Evolutionary conservation across 164 flowering plant species (phyloP).

Genomic region (Cinnamomum chago): DNA sequence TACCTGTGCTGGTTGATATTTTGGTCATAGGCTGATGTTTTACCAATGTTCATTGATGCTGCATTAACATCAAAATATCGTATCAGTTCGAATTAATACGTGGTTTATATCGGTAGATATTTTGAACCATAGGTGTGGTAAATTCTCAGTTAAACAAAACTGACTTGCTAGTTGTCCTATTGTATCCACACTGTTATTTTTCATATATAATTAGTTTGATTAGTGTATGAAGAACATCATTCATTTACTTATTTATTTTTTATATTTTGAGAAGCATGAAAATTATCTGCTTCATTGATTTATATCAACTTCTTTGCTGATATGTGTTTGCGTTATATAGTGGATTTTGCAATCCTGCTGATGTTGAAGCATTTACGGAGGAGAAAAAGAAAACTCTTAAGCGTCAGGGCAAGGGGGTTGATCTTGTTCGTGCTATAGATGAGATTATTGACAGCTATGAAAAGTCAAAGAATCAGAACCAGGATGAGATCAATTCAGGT

Average conservation of each 20-base stretch:
- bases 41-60: too few species aligned
- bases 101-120: too few species aligned
- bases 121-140: too few species aligned
- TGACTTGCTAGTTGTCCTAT: too few species aligned
- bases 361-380: slow-evolving; percentile 95
- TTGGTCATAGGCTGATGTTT: too few species aligned
- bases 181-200: neutral
- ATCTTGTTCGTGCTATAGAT: slow-evolving; percentile 89
- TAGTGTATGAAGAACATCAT: neutral
- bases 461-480: slow-evolving; percentile 50
- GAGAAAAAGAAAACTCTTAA: slow-evolving; percentile 79
- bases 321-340: slow-evolving; percentile 32
- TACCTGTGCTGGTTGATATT: too few species aligned
- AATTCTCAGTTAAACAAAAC: too few species aligned
- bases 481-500: slow-evolving; percentile 30
- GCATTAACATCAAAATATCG: too few species aligned
- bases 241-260: neutral
- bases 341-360: slow-evolving; percentile 94
- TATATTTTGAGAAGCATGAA: too few species aligned
- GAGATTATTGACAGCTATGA: slow-evolving; percentile 86
- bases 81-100: too few species aligned
- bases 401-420: slow-evolving; percentile 86
- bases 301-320: neutral
- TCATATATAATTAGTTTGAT: neutral
- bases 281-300: neutral